Evolutionary conservation across 73 alveolate species (phyloP).

Genomic region (Diophrys appendiculata): DNA sequence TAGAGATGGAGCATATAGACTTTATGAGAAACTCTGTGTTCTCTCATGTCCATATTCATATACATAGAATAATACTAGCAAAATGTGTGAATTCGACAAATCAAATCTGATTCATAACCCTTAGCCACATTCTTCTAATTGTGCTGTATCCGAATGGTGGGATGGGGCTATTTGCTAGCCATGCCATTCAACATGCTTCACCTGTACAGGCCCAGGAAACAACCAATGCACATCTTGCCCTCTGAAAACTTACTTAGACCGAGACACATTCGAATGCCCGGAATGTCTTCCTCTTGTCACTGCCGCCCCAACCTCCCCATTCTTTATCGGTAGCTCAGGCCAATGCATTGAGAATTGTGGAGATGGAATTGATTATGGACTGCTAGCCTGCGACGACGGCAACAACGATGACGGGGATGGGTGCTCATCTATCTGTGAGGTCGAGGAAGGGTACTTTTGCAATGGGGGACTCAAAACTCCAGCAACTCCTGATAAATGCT

Average conservation of each 20-base stretch:
- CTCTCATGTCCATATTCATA: slow-evolving; percentile 28
- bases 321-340: slow-evolving; percentile 8
- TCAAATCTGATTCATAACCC: not conserved
- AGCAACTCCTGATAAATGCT: slow-evolving; percentile 28
- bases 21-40: slow-evolving; percentile 32
- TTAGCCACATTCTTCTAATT: not conserved
- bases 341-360: slow-evolving; percentile 47
- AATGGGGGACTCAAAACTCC: slow-evolving; percentile 8
- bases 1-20: slow-evolving; percentile 25
- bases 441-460: slow-evolving; percentile 67
- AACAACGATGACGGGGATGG: slow-evolving; percentile 66
- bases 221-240: slow-evolving; percentile 28
- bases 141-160: slow-evolving; percentile 4
- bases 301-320: not conserved
- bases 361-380: slow-evolving; percentile 30
- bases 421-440: slow-evolving; percentile 46
- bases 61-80: slow-evolving; percentile 12
- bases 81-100: slow-evolving; percentile 25
- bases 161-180: not conserved
- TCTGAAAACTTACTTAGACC: slow-evolving; percentile 13
- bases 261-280: not conserved
- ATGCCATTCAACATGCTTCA: slow-evolving; percentile 31
- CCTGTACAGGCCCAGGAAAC: slow-evolving; percentile 15
- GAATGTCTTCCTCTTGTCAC: no score
- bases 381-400: slow-evolving; percentile 67